Percentiles rank a stretch among this genome's conserved stretches.
Conservation (phyloP, 176 grass and related monocot genomes). For the Oryza punctata region DNA sequence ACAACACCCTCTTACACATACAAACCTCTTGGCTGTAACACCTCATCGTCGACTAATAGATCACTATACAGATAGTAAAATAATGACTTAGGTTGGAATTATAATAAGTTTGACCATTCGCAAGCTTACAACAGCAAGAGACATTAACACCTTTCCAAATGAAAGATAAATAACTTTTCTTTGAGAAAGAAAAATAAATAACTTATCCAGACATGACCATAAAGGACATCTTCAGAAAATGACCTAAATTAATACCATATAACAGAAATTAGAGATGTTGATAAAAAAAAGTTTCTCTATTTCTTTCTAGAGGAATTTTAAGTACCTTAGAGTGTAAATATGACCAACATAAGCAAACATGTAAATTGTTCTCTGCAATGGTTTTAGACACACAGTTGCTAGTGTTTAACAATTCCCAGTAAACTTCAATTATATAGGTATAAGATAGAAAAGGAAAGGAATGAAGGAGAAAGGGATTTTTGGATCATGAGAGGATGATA, state of each 20-base stretch:
- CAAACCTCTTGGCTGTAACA: constrained; percentile 31
- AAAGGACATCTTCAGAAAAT: constrained; percentile 8
- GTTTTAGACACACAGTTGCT: not conserved
- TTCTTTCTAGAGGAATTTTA: constrained; percentile 3
- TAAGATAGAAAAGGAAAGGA: constrained; percentile 20
- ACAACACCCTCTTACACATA: constrained; percentile 11
- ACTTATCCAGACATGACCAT: constrained; percentile 17
- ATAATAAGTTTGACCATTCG: constrained; percentile 41
- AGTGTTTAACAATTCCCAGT: not conserved
- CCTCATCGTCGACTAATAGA: constrained; percentile 19
- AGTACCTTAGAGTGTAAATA: not conserved
- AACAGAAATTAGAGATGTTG: not conserved
- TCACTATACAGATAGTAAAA: constrained; percentile 38
- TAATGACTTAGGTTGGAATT: constrained; percentile 34
- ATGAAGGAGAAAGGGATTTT: constrained; percentile 50
- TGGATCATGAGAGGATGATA: constrained; percentile 77
- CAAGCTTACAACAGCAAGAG: constrained; percentile 47
- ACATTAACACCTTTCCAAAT: constrained; percentile 32
- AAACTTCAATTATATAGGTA: constrained; percentile 1
- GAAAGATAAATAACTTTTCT: constrained; percentile 15
- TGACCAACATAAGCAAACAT: not conserved
- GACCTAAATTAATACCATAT: not conserved
- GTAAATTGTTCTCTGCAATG: not conserved
- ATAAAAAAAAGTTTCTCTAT: not conserved
- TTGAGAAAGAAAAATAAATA: constrained; percentile 13